These are phyloP conservation scores for Fragaria vesca DNA, from an alignment of 306 rosid genomes.

Conservation along the genomic window DNA sequence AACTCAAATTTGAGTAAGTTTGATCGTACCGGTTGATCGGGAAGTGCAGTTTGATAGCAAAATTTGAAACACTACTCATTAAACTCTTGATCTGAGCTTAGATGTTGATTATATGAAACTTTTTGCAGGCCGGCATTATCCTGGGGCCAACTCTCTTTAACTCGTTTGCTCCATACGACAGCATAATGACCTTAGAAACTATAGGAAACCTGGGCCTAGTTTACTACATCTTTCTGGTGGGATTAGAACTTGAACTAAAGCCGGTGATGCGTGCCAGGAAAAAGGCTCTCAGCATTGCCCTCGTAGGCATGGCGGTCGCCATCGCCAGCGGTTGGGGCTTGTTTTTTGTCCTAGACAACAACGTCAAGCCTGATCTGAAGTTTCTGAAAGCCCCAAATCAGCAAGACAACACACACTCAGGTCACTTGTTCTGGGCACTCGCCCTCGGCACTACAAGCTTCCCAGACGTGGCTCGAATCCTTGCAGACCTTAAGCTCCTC, in stretches of 20 bases:
- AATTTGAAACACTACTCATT: background rate
- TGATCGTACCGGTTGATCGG: background rate
- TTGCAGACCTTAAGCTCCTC: slow-evolving; percentile 44
- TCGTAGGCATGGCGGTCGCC: slow-evolving; percentile 31
- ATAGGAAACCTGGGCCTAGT: slow-evolving; percentile 30
- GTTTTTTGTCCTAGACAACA: background rate
- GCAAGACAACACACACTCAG: background rate
- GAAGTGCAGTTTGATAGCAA: background rate
- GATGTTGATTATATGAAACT: background rate
- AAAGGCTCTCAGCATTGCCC: slow-evolving; percentile 34
- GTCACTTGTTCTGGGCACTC: slow-evolving; percentile 38
- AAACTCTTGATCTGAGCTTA: background rate
- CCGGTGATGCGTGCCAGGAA: slow-evolving; percentile 27
- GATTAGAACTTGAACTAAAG: slow-evolving; percentile 38
- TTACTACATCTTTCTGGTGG: slow-evolving; percentile 46
- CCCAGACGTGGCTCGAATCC: slow-evolving; percentile 38
- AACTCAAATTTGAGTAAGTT: too few species aligned
- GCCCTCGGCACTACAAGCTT: slow-evolving; percentile 42
- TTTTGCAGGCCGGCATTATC: slow-evolving; percentile 35
- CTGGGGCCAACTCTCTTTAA: slow-evolving; percentile 27
- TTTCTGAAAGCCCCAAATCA: background rate
- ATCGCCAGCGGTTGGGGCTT: slow-evolving; percentile 25
- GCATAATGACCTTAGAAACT: slow-evolving; percentile 23
- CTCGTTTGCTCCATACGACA: slow-evolving; percentile 8
- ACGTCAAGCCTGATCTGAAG: background rate